Conservation (phyloP, 202 grass and related monocot genomes). For the Zoysia matrella region DNA sequence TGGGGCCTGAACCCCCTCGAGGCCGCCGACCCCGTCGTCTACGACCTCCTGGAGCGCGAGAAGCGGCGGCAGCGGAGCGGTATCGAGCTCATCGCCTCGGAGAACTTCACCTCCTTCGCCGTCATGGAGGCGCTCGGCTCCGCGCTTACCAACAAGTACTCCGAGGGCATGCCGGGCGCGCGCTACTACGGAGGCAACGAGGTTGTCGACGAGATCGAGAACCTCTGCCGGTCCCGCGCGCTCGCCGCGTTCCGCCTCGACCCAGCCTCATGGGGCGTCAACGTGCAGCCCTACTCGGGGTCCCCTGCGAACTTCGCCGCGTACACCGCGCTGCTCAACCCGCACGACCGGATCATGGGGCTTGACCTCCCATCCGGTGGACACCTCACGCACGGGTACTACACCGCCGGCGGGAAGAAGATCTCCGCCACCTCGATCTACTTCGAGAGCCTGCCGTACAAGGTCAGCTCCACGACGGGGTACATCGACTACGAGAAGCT, state of each 20-base stretch:
- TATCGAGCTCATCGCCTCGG: slow-evolving; percentile 18
- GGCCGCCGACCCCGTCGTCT: too few relatives aligned
- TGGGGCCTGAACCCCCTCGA: too few relatives aligned
- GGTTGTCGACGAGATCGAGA: slow-evolving; percentile 51
- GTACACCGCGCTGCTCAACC: slow-evolving; percentile 94
- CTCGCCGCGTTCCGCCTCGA: slow-evolving; percentile 82
- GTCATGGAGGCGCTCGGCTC: slow-evolving; percentile 96
- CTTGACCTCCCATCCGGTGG: too few relatives aligned
- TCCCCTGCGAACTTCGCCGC: slow-evolving; percentile 97
- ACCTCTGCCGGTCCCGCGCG: slow-evolving; percentile 70
- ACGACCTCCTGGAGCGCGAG: too few relatives aligned
- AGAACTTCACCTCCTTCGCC: slow-evolving; percentile 99
- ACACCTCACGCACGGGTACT: too few relatives aligned
- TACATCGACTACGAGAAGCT: slow-evolving; percentile 88
- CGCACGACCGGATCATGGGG: slow-evolving; percentile 78
- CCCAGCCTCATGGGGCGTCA: slow-evolving; percentile 76
- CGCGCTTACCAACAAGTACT: slow-evolving; percentile 98
- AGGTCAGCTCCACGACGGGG: slow-evolving; percentile 73
- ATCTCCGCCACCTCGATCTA: slow-evolving; percentile 99
- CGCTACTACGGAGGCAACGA: slow-evolving; percentile 98
- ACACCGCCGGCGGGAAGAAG: slow-evolving; percentile 95
- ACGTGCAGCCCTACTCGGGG: slow-evolving; percentile 98
- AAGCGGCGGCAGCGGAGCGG: too few relatives aligned
- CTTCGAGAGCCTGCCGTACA: slow-evolving; percentile 97
- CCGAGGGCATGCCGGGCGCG: slow-evolving; percentile 86